Evolutionary conservation across 306 rosid species (phyloP), one percentile per base, ranked within the genome.

Genomic region (Vicia villosa): DNA sequence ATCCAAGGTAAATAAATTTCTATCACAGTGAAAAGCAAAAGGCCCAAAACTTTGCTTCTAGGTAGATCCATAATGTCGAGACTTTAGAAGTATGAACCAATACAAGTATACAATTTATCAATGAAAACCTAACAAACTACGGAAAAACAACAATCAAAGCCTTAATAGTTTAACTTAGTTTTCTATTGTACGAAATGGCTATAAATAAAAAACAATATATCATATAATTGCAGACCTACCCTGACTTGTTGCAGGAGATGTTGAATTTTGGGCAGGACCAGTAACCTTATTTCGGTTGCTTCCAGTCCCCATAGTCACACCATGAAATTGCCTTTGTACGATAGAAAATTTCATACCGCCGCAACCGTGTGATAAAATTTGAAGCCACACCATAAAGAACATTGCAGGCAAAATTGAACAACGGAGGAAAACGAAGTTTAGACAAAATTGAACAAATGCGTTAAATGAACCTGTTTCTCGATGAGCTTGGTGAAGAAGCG

Each of bases 291-390:
- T 90, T 59, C 97, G 93, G 76, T 87, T 90, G 80, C 84, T 90
- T 72, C 95, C 98, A 5, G 86, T 72, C 55, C 98, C 90, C 5
- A 93, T 86, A 73, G 95, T 88, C 76, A 85, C 93, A 78, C 97
- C 91, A 79, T 88, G 98, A n/a, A 84, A 86, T 94, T 26, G 96
- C 98, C 86, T 90, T 61, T 72, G 97, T 90, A 66, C 96, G 98
- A 36, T 96, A 94, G 74, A 94, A 90, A 83, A 95, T 88, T 45
- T 95, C 95, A 79, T 90, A 88, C 38, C 97, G 96, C 72, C 96
- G 86, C 82, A 94, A 84, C 52, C 98, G 95, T 45, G 98, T 94
- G 69, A 90, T 90, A 76, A 94, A 90, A 83, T 94, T 97, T 34
- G 97, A 94, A 76, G 98, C 98, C 45, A 94, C n/a, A n/a, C n/a